phyloP scores from a whole-genome alignment of 768 basidiomycete species.

The Trametopsis cervina region DNA sequence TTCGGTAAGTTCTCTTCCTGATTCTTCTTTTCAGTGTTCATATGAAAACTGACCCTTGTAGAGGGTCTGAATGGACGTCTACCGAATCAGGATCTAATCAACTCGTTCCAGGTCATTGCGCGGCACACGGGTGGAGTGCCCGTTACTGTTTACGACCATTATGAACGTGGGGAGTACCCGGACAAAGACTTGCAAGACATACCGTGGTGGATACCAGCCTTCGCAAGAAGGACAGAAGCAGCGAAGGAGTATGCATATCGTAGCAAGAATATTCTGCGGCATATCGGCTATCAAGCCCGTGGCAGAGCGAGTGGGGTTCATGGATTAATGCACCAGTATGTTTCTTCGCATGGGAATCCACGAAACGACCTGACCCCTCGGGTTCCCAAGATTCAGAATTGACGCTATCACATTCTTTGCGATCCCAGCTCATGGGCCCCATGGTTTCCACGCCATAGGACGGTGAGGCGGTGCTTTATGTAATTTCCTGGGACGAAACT shows the following conservation, averaged over 20 bases:
- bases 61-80: constrained; percentile 94
- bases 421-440: constrained; percentile 81
- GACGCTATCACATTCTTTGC: constrained; percentile 92
- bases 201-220: constrained; percentile 40
- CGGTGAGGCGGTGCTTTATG: constrained; percentile 40
- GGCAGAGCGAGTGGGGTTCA: constrained; percentile 86
- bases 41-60: constrained; percentile 23
- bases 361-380: not conserved
- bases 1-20: constrained; percentile 57
- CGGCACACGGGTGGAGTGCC: constrained; percentile 71
- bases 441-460: constrained; percentile 92
- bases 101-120: constrained; percentile 70
- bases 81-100: constrained; percentile 93
- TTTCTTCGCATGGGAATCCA: not conserved
- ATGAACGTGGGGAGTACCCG: constrained; percentile 41
- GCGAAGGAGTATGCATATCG: constrained; percentile 49
- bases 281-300: constrained; percentile 66
- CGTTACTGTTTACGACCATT: constrained; percentile 73
- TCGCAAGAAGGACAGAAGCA: constrained; percentile 33
- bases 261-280: constrained; percentile 61
- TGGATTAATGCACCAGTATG: constrained; percentile 81
- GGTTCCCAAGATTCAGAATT: constrained; percentile 68
- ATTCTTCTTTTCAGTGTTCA: not conserved
- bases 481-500: not conserved
- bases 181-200: constrained; percentile 23